phyloP scores from a whole-genome alignment of 768 basidiomycete genomes.

The Auriscalpium microsporum region DNA sequence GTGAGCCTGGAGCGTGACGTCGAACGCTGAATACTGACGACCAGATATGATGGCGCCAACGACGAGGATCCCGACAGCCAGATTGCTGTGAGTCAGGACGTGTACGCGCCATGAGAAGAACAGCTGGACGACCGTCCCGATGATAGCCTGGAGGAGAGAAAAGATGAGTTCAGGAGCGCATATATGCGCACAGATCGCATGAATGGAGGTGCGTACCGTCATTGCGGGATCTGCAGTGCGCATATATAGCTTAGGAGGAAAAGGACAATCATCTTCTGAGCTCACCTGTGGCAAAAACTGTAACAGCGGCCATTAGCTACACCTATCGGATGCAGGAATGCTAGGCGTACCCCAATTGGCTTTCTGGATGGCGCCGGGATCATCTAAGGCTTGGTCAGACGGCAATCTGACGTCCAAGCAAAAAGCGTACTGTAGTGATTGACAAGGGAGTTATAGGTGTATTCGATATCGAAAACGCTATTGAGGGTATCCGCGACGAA shows the following conservation, averaged over 20 bases:
- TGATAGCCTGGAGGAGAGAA: background rate
- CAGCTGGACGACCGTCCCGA: conserved; percentile 5
- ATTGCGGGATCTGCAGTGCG: conserved; percentile 3
- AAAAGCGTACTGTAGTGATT: conserved; percentile 4
- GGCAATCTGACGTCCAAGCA: background rate
- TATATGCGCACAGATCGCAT: background rate
- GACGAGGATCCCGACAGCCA: background rate
- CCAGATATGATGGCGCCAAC: conserved; percentile 1
- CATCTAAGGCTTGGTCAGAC: background rate
- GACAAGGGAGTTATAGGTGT: conserved; percentile 5
- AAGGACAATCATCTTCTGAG: background rate
- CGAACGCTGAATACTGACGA: background rate
- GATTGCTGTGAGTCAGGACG: background rate
- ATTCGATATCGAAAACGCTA: conserved; percentile 5
- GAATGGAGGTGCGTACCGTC: background rate
- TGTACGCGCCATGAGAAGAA: conserved; percentile 11
- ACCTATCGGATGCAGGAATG: too few species aligned
- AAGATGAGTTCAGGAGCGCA: background rate
- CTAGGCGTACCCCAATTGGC: conserved; percentile 5
- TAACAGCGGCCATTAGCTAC: background rate
- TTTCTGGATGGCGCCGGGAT: conserved; percentile 1
- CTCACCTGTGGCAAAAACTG: conserved; percentile 5
- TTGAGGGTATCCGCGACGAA: conserved; percentile 7
- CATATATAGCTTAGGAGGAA: background rate
- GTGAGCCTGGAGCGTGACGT: background rate